phyloP scores from a whole-genome alignment of 352 stramenopile species.

The Achlya hypogyna region DNA sequence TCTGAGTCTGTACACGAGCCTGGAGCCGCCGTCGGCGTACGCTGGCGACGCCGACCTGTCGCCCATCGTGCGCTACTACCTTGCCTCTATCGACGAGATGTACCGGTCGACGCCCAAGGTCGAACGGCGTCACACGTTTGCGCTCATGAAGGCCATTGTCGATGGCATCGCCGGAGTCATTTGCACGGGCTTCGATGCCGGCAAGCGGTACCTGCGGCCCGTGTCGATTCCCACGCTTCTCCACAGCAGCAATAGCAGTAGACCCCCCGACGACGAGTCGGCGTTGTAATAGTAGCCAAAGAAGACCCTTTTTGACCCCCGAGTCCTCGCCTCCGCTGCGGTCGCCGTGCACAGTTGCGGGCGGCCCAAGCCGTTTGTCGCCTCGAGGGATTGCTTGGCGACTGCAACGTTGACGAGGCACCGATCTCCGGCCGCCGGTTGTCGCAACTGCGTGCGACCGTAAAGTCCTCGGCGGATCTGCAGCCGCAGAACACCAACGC shows the following conservation, averaged over 20 bases:
- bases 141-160: conserved; percentile 21
- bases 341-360: too few species aligned
- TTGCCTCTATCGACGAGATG: conserved; percentile 6
- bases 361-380: too few species aligned
- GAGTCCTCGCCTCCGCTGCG: too few species aligned
- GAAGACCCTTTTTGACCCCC: neutral
- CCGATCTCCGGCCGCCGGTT: too few species aligned
- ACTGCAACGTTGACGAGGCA: too few species aligned
- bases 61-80: conserved; percentile 17
- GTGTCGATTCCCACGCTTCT: conserved; percentile 5
- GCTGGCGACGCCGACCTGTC: neutral
- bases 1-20: conserved; percentile 1
- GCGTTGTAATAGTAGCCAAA: neutral
- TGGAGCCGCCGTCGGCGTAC: neutral
- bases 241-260: neutral
- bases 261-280: neutral
- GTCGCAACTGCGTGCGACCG: too few species aligned
- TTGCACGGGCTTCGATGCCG: conserved; percentile 10
- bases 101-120: neutral
- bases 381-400: too few species aligned
- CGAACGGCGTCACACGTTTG: conserved; percentile 17
- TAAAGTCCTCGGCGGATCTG: too few species aligned
- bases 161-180: conserved; percentile 20
- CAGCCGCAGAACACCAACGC: too few species aligned
- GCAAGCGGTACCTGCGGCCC: conserved; percentile 12